Evolutionary conservation across 2,329 filamentous ascomycete genomes (phyloP).

Genomic region (Metarhizium anisopliae): DNA sequence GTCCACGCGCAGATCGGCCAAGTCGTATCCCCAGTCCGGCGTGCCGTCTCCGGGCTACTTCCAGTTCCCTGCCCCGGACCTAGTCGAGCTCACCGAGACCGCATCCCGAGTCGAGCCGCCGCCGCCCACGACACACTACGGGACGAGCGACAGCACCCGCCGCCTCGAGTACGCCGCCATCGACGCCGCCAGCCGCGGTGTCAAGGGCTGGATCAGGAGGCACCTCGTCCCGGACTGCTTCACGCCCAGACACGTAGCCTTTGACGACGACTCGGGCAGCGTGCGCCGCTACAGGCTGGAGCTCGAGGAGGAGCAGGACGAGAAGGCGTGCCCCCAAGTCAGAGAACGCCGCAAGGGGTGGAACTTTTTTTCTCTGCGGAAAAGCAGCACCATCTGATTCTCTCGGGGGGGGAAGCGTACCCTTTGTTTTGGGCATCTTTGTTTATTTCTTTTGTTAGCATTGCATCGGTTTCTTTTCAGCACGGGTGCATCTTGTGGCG

Average conservation of each 20-base stretch:
- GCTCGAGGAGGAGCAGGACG: conserved; percentile 35
- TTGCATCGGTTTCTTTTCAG: conserved; percentile 12
- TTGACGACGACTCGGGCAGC: conserved; percentile 55
- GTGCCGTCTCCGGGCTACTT: conserved; percentile 34
- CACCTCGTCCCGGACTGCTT: conserved; percentile 54
- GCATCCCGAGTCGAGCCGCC: neutral
- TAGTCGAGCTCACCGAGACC: conserved; percentile 15
- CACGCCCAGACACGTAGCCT: conserved; percentile 43
- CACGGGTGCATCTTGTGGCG: conserved; percentile 23
- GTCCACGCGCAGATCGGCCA: conserved; percentile 30
- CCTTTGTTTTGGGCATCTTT: neutral
- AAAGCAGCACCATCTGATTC: conserved; percentile 11
- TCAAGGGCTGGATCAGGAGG: conserved; percentile 51
- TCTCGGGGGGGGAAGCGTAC: neutral
- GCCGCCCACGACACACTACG: conserved; percentile 55
- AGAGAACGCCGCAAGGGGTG: conserved; percentile 16
- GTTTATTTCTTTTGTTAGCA: conserved; percentile 2
- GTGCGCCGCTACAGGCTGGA: conserved; percentile 54
- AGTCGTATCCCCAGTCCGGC: conserved; percentile 23
- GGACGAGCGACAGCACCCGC: conserved; percentile 55
- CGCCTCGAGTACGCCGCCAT: conserved; percentile 59
- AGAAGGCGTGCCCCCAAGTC: conserved; percentile 12
- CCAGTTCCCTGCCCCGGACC: conserved; percentile 39
- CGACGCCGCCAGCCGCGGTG: conserved; percentile 49
- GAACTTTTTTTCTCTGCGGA: conserved; percentile 20